Conservation (phyloP, 192 early-diverging fungal species). For the Coemansia sp. region DNA sequence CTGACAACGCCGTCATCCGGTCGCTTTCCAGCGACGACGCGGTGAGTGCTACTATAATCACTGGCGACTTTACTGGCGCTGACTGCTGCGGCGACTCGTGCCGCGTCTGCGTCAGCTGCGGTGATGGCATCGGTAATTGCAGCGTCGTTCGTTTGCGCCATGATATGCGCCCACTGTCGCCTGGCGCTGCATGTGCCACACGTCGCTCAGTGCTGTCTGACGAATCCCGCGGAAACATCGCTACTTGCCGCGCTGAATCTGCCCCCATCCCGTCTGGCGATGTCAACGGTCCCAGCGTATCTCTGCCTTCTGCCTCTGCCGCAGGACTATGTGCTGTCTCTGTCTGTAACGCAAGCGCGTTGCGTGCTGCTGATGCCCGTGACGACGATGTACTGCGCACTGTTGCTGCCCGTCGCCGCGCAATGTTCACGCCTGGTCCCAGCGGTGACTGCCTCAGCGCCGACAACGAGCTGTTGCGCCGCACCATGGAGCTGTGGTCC, state of each 20-base stretch:
- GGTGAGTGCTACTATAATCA: slow-evolving; percentile 87
- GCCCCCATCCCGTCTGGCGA: slow-evolving; percentile 18
- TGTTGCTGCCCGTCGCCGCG: slow-evolving; percentile 2
- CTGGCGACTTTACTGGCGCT: slow-evolving; percentile 57
- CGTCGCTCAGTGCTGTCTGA: background rate
- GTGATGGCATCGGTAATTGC: slow-evolving; percentile 12
- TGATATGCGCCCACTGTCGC: background rate
- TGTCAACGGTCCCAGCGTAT: background rate
- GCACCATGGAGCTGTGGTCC: background rate
- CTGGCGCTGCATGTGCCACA: background rate
- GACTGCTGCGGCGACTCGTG: slow-evolving; percentile 28
- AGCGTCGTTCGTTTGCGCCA: slow-evolving; percentile 8
- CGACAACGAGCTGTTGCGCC: slow-evolving; percentile 12
- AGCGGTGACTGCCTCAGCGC: slow-evolving; percentile 9
- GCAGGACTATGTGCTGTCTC: no score
- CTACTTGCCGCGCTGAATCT: slow-evolving; percentile 16
- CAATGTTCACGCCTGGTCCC: slow-evolving; percentile 2
- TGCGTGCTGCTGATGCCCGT: background rate
- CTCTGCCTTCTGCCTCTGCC: no score
- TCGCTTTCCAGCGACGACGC: slow-evolving; percentile 72
- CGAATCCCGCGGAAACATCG: slow-evolving; percentile 31
- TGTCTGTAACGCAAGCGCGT: no score
- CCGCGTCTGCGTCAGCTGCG: slow-evolving; percentile 11
- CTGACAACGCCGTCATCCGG: slow-evolving; percentile 70
- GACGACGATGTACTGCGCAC: background rate